Conservation (phyloP, 2,329 filamentous ascomycete genomes). For the Colletotrichum echinochloae region DNA sequence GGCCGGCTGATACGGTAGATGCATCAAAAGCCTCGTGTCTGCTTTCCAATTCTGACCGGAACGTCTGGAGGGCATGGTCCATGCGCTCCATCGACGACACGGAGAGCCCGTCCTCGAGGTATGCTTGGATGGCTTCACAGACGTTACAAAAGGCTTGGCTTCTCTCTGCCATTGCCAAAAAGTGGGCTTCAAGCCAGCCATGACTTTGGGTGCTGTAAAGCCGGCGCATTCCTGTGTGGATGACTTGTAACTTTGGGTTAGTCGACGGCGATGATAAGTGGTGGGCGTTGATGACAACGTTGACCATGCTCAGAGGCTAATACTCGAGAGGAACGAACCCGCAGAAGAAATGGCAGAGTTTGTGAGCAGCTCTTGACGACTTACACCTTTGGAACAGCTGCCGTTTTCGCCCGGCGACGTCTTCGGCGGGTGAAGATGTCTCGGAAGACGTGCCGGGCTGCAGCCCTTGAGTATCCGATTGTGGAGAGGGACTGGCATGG, state of each 20-base stretch:
- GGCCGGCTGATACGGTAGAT: slow-evolving; percentile 35
- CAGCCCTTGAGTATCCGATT: neutral
- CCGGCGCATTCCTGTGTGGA: slow-evolving; percentile 27
- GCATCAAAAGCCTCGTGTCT: slow-evolving; percentile 28
- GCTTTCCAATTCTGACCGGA: slow-evolving; percentile 37
- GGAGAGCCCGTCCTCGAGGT: slow-evolving; percentile 37
- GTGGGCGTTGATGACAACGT: neutral
- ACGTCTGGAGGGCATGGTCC: slow-evolving; percentile 37
- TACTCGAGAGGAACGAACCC: neutral
- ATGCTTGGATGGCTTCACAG: slow-evolving; percentile 36
- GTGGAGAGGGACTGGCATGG: neutral
- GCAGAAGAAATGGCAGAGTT: neutral
- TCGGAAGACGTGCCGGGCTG: neutral
- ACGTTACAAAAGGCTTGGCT: slow-evolving; percentile 35
- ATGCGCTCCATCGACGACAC: slow-evolving; percentile 37
- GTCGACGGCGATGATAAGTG: neutral
- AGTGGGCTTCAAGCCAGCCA: slow-evolving; percentile 34
- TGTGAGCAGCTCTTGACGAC: neutral
- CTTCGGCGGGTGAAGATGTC: slow-evolving; percentile 7
- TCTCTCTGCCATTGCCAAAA: slow-evolving; percentile 23
- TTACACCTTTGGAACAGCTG: slow-evolving; percentile 31
- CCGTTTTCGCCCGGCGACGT: slow-evolving; percentile 18
- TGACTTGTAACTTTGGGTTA: slow-evolving; percentile 22
- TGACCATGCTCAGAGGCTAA: no score
- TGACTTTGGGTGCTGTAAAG: slow-evolving; percentile 35